Conservation (phyloP, 2,329 filamentous ascomycete genomes). For the Capronia americana region DNA sequence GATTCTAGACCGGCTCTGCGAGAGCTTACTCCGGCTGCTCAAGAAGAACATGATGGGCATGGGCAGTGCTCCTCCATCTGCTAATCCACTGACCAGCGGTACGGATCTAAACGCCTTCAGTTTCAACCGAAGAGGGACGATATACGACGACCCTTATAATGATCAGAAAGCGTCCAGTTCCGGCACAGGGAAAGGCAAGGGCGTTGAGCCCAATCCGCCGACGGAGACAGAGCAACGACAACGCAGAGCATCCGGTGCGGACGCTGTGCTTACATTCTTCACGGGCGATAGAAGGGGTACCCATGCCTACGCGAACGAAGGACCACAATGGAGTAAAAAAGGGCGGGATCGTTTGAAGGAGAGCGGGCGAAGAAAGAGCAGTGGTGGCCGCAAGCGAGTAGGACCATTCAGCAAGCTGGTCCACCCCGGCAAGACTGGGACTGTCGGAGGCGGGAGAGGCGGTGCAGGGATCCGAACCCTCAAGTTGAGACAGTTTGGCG, state of each 20-base stretch:
- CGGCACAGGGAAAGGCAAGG: slow-evolving; percentile 22
- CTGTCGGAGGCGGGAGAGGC: slow-evolving; percentile 30
- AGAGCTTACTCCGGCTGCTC: slow-evolving; percentile 61
- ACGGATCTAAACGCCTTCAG: slow-evolving; percentile 20
- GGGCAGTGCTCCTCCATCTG: slow-evolving; percentile 16
- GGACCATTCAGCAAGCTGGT: slow-evolving; percentile 31
- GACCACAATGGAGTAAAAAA: slow-evolving; percentile 35
- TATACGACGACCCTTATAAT: slow-evolving; percentile 7
- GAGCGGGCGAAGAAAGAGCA: slow-evolving; percentile 4
- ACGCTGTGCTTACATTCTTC: slow-evolving; percentile 34
- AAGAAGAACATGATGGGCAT: slow-evolving; percentile 34
- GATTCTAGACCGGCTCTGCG: slow-evolving; percentile 69
- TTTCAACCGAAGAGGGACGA: slow-evolving; percentile 22
- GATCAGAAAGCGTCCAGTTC: slow-evolving; percentile 6
- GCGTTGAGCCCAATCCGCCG: background rate
- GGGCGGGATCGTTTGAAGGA: slow-evolving; percentile 26
- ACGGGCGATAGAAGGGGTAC: slow-evolving; percentile 32
- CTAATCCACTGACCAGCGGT: slow-evolving; percentile 4
- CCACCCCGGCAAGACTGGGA: slow-evolving; percentile 20
- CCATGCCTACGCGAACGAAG: slow-evolving; percentile 26
- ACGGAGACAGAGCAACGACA: slow-evolving; percentile 24
- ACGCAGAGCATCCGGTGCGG: slow-evolving; percentile 32
- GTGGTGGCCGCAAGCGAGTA: slow-evolving; percentile 15
- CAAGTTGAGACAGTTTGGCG: slow-evolving; percentile 24
- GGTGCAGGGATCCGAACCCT: slow-evolving; percentile 29